phyloP scores from a whole-genome alignment of 306 rosid genomes.

The Potentilla sterilis region DNA sequence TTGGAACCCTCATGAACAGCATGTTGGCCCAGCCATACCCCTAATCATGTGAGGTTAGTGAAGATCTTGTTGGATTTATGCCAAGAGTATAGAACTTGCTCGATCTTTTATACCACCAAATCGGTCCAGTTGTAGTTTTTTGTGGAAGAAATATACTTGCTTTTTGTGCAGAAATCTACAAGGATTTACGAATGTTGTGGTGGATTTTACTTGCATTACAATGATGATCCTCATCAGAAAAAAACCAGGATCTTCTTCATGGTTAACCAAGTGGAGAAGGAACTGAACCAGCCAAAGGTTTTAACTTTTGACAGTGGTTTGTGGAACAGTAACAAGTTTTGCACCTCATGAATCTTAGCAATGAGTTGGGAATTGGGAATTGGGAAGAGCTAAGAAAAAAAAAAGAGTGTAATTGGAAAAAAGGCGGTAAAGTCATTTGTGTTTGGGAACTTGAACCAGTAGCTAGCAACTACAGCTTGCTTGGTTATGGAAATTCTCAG shows the following conservation, averaged over 20 bases:
- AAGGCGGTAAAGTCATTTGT: slow-evolving; percentile 31
- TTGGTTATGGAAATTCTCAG: slow-evolving; percentile 28
- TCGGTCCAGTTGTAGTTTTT: not conserved
- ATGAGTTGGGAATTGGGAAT: slow-evolving; percentile 5
- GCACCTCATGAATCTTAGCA: slow-evolving; percentile 1
- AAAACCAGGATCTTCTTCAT: not conserved
- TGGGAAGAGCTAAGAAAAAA: not conserved
- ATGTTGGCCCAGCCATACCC: slow-evolving; percentile 10
- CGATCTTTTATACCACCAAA: not conserved
- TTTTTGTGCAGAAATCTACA: not conserved
- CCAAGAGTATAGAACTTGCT: not conserved
- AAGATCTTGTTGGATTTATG: not conserved
- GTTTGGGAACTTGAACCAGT: slow-evolving; percentile 72
- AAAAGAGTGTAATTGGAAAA: not conserved
- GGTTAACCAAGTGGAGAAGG: not conserved
- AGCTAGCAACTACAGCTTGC: slow-evolving; percentile 22
- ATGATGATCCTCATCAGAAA: not conserved
- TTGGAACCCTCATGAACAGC: slow-evolving; percentile 5
- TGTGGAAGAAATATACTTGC: not conserved
- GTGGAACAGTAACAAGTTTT: not conserved
- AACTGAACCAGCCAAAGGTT: not conserved
- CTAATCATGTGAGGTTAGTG: not conserved
- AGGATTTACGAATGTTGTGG: not conserved
- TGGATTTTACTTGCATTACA: not conserved
- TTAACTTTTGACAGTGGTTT: not conserved